phyloP scores from a whole-genome alignment of 371 early-diverging fungal genomes.

The Enterocytospora artemiae region DNA sequence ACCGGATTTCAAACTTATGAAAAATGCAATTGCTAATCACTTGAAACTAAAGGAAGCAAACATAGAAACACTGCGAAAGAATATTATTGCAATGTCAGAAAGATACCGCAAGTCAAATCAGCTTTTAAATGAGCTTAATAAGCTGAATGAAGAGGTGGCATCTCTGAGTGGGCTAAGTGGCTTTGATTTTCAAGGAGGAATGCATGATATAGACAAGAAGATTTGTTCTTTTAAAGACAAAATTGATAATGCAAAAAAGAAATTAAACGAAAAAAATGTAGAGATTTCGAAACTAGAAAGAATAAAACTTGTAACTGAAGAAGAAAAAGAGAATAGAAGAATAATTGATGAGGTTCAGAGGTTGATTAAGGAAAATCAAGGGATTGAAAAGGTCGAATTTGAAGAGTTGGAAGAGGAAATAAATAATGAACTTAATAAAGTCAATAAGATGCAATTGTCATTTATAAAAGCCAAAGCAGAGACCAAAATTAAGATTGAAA shows the following conservation, averaged over 20 bases:
- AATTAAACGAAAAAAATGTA: conserved; percentile 13
- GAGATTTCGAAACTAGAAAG: conserved; percentile 19
- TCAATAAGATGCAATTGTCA: neutral
- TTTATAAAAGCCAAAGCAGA: neutral
- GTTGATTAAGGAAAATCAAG: conserved; percentile 16
- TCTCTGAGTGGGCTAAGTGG: too few relatives aligned
- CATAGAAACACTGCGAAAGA: neutral
- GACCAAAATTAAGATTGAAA: too few relatives aligned
- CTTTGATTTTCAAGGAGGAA: too few relatives aligned
- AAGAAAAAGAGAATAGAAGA: conserved; percentile 17
- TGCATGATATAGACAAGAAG: too few relatives aligned
- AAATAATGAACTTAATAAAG: neutral
- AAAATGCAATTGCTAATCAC: too few relatives aligned
- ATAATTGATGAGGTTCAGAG: conserved; percentile 18
- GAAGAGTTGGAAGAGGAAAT: neutral
- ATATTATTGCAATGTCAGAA: neutral
- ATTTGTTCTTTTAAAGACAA: too few relatives aligned
- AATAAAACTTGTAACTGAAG: conserved; percentile 13
- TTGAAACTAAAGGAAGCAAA: neutral
- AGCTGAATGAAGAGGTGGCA: neutral
- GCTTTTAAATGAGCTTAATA: neutral
- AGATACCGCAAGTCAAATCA: neutral
- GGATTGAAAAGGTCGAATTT: conserved; percentile 4
- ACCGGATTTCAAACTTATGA: too few relatives aligned
- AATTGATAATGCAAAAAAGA: too few relatives aligned